phyloP scores from a whole-genome alignment of 2,329 filamentous ascomycete genomes.

The Fusarium sp. region DNA sequence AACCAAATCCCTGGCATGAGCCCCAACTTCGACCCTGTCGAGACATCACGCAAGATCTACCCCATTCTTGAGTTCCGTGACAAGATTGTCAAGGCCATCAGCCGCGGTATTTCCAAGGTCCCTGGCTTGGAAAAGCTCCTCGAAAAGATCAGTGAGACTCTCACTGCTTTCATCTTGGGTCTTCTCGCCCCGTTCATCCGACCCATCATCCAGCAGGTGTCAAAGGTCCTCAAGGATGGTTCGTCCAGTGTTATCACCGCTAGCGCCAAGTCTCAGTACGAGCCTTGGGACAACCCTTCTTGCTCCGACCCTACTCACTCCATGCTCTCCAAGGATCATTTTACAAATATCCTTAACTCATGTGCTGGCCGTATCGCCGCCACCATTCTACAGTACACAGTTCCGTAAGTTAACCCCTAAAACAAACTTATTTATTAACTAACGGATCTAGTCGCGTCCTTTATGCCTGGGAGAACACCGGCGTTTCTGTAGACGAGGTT shows the following conservation, averaged over 20 bases:
- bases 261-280: slow-evolving; percentile 79
- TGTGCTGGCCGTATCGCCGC: slow-evolving; percentile 80
- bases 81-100: slow-evolving; percentile 90
- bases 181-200: slow-evolving; percentile 91
- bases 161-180: slow-evolving; percentile 92
- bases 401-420: slow-evolving; percentile 68
- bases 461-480: slow-evolving; percentile 92
- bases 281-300: slow-evolving; percentile 81
- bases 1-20: slow-evolving; percentile 81
- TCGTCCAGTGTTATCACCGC: slow-evolving; percentile 78
- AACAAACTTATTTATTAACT: neutral
- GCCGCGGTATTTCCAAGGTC: slow-evolving; percentile 87
- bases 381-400: slow-evolving; percentile 85
- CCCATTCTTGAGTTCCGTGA: slow-evolving; percentile 95
- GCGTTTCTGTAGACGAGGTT: slow-evolving; percentile 85
- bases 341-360: slow-evolving; percentile 81
- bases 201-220: slow-evolving; percentile 89
- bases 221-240: slow-evolving; percentile 85
- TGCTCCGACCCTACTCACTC: slow-evolving; percentile 86
- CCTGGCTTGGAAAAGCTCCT: slow-evolving; percentile 91
- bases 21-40: slow-evolving; percentile 80
- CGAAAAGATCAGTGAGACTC: slow-evolving; percentile 91
- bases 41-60: slow-evolving; percentile 85
- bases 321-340: slow-evolving; percentile 87
- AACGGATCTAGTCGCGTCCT: slow-evolving; percentile 72